These are phyloP conservation scores for Tuber calosporum DNA, from an alignment of 495 filamentous ascomycete genomes.

Conservation along the genomic window DNA sequence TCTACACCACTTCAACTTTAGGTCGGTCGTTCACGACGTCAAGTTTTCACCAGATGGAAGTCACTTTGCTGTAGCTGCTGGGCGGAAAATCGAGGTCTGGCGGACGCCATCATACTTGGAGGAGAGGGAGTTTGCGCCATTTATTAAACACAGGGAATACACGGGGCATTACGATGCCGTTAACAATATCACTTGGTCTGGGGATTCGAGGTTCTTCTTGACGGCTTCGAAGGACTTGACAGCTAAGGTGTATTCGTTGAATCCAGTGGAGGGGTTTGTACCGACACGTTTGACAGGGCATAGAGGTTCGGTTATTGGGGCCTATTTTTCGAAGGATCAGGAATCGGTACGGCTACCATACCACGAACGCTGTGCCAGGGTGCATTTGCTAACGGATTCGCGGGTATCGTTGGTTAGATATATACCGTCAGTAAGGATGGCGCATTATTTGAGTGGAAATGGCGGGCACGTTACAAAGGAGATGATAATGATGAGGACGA, in stretches of 20 bases:
- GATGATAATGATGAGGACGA: constrained; percentile 52
- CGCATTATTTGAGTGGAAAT: constrained; percentile 60
- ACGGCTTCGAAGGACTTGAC: constrained; percentile 88
- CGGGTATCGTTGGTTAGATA: constrained; percentile 24
- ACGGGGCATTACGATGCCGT: constrained; percentile 82
- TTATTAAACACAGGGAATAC: constrained; percentile 77
- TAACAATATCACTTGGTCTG: constrained; percentile 82
- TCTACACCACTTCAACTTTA: constrained; percentile 92
- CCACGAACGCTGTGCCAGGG: neutral
- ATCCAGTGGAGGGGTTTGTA: constrained; percentile 77
- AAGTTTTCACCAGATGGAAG: constrained; percentile 87
- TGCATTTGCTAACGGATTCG: neutral
- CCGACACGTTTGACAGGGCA: constrained; percentile 87
- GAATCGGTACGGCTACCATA: constrained; percentile 46
- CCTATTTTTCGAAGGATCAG: constrained; percentile 89
- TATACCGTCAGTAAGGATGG: constrained; percentile 56
- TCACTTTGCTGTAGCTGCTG: constrained; percentile 79
- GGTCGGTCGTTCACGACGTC: constrained; percentile 68
- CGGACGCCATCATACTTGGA: constrained; percentile 77
- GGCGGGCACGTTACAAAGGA: constrained; percentile 47
- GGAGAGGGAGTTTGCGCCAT: constrained; percentile 89
- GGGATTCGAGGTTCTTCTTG: constrained; percentile 88
- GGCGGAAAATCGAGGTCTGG: constrained; percentile 85
- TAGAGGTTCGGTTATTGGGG: constrained; percentile 73
- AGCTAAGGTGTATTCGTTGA: constrained; percentile 84